A percentile compares a stretch with the other conserved stretches of the same genome.
Evolutionary conservation across 2,329 filamentous ascomycete genomes (phyloP).

Genomic region (Juglanconis sp.): DNA sequence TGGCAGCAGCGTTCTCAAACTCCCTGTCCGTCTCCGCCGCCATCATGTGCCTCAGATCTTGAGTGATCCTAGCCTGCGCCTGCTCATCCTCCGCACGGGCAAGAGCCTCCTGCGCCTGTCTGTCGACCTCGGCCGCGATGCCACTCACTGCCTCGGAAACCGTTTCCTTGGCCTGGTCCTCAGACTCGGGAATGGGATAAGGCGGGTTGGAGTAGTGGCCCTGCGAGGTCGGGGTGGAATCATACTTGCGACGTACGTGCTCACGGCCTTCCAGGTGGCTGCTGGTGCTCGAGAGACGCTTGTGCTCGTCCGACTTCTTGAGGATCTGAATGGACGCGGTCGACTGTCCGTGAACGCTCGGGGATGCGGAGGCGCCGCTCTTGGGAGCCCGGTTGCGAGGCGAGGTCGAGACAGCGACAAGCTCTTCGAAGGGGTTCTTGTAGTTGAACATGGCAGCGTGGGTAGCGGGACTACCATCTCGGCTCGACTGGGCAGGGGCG

Average conservation of each 20-base stretch:
- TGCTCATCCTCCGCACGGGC: constrained; percentile 52
- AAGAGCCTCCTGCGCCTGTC: constrained; percentile 62
- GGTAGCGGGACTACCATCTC: constrained; percentile 26
- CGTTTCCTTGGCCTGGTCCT: constrained; percentile 52
- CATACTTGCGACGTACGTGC: constrained; percentile 31
- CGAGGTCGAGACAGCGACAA: constrained; percentile 29
- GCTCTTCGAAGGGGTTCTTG: constrained; percentile 41
- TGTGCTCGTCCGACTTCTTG: constrained; percentile 45
- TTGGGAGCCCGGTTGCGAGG: constrained; percentile 25
- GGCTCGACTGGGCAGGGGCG: constrained; percentile 22
- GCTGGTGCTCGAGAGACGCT: constrained; percentile 26
- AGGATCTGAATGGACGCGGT: constrained; percentile 9
- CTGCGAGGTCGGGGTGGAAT: constrained; percentile 30
- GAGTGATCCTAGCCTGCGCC: constrained; percentile 44
- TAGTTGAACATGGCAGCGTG: constrained; percentile 32
- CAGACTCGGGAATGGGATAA: constrained; percentile 13
- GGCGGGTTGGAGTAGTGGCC: constrained; percentile 18
- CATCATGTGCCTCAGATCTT: constrained; percentile 47
- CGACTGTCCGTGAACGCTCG: constrained; percentile 25
- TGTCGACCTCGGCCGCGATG: constrained; percentile 52
- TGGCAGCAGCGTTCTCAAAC: constrained; percentile 47
- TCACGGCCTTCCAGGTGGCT: constrained; percentile 15
- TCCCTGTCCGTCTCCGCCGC: constrained; percentile 52
- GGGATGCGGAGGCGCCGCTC: constrained; percentile 50
- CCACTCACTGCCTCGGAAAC: constrained; percentile 68